Percentiles rank a stretch among this genome's conserved stretches.
phyloP scores from a whole-genome alignment of 2,329 filamentous ascomycete genomes.

The Microdochium bolleyi region DNA sequence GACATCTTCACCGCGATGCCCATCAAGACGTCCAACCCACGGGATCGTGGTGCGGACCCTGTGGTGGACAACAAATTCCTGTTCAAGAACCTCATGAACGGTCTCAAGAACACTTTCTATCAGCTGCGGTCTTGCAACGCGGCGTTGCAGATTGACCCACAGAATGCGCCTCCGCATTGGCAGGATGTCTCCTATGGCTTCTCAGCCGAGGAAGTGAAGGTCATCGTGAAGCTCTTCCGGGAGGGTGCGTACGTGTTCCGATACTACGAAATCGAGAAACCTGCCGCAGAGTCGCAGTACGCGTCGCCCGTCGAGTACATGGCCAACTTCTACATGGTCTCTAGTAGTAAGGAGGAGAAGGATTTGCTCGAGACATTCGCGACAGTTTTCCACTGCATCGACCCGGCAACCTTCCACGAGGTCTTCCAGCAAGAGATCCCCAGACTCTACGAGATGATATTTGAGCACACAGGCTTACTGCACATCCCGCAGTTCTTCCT shows the following conservation, averaged over 20 bases:
- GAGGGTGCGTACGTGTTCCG: slow-evolving; percentile 94
- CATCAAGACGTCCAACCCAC: slow-evolving; percentile 88
- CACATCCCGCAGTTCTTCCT: slow-evolving; percentile 98
- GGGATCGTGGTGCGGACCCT: slow-evolving; percentile 82
- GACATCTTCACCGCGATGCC: slow-evolving; percentile 96
- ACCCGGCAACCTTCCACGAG: slow-evolving; percentile 96
- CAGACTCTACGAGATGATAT: slow-evolving; percentile 94
- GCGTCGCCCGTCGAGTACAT: slow-evolving; percentile 84
- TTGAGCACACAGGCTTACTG: slow-evolving; percentile 87
- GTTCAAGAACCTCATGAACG: slow-evolving; percentile 93
- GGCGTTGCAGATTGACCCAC: slow-evolving; percentile 60
- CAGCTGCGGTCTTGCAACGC: slow-evolving; percentile 88
- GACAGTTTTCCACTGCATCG: slow-evolving; percentile 96
- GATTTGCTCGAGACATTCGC: slow-evolving; percentile 95
- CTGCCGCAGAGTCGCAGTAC: slow-evolving; percentile 62
- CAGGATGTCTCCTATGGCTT: slow-evolving; percentile 93
- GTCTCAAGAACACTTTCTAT: slow-evolving; percentile 93
- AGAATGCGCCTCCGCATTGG: slow-evolving; percentile 83
- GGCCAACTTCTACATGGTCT: slow-evolving; percentile 90
- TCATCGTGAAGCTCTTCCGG: slow-evolving; percentile 94
- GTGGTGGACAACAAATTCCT: slow-evolving; percentile 96
- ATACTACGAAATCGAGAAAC: slow-evolving; percentile 89
- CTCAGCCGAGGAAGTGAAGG: slow-evolving; percentile 91
- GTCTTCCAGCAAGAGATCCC: slow-evolving; percentile 97
- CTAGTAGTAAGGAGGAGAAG: slow-evolving; percentile 92